Percentiles rank a stretch among this genome's conserved stretches.
These are phyloP conservation scores for Thyridium curvatum DNA, from an alignment of 2,329 filamentous ascomycete genomes.

Conservation along the genomic window DNA sequence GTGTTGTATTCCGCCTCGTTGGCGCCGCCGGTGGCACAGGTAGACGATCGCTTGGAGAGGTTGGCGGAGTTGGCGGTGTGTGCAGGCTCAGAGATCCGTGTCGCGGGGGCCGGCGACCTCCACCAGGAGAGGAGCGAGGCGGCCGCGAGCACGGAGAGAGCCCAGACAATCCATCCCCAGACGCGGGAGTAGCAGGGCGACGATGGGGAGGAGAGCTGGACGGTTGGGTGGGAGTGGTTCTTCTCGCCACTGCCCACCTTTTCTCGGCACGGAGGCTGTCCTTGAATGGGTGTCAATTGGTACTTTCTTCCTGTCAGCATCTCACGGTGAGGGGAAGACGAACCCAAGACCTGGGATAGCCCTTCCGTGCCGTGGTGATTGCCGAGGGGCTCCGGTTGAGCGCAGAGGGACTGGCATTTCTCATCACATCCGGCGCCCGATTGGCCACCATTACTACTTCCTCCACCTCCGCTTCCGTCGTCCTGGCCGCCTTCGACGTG, in stretches of 20 bases:
- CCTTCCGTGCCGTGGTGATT: conserved; percentile 6
- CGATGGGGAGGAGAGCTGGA: conserved; percentile 20
- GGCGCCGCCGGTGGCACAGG: conserved; percentile 20
- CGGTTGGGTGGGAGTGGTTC: conserved; percentile 10
- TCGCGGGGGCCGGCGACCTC: conserved; percentile 6
- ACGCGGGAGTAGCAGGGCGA: conserved; percentile 19
- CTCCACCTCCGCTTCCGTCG: conserved; percentile 14
- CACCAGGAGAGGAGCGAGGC: conserved; percentile 9
- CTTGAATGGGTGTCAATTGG: too few relatives aligned
- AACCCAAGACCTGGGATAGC: conserved; percentile 5
- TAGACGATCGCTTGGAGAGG: conserved; percentile 9
- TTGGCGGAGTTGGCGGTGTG: conserved; percentile 1
- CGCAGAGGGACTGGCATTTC: conserved; percentile 8
- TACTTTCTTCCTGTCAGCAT: not conserved
- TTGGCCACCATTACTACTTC: not conserved
- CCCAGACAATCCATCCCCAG: conserved; percentile 35
- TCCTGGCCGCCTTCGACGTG: conserved; percentile 28
- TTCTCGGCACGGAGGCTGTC: conserved; percentile 9
- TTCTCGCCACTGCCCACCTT: conserved; percentile 10
- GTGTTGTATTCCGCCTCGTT: conserved; percentile 42
- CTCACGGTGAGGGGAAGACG: not conserved
- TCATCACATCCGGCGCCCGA: conserved; percentile 3
- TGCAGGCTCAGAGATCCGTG: conserved; percentile 3
- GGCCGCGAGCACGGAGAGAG: conserved; percentile 30
- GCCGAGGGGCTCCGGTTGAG: conserved; percentile 7